Conservation (phyloP, 306 rosid genomes). For the Rosa chinensis region DNA sequence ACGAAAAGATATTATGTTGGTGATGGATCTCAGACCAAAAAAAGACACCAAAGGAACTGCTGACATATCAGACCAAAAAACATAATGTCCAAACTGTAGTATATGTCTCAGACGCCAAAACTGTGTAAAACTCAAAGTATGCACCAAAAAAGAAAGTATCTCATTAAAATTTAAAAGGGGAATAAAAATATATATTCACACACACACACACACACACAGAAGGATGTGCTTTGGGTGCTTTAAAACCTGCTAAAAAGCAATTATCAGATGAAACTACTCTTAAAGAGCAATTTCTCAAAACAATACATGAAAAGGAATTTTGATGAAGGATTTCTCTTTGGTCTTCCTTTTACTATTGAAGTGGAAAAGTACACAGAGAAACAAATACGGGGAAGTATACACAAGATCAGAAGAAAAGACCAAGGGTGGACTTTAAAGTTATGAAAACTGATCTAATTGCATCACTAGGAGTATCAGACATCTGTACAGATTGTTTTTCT, state of each 20-base stretch:
- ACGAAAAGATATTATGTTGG: background rate
- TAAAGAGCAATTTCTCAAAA: background rate
- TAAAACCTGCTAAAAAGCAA: background rate
- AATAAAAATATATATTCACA: background rate
- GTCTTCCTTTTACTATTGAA: background rate
- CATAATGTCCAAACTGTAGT: background rate
- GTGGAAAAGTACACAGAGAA: background rate
- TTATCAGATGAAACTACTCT: background rate
- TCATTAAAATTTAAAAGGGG: background rate
- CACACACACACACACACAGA: background rate
- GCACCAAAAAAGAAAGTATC: background rate
- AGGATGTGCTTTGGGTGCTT: background rate
- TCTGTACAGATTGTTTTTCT: background rate
- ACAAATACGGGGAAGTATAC: background rate
- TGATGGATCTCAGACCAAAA: background rate
- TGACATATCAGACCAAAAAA: background rate
- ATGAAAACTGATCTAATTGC: constrained; percentile 7
- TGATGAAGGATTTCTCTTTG: background rate
- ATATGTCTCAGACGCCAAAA: background rate
- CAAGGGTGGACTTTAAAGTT: background rate
- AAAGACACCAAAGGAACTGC: background rate
- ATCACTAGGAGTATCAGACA: background rate
- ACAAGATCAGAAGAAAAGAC: background rate
- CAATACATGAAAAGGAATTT: background rate
- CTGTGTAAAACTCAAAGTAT: background rate